Conservation (phyloP, 805 yeast genomes). For the Zygoascus tannicola region DNA sequence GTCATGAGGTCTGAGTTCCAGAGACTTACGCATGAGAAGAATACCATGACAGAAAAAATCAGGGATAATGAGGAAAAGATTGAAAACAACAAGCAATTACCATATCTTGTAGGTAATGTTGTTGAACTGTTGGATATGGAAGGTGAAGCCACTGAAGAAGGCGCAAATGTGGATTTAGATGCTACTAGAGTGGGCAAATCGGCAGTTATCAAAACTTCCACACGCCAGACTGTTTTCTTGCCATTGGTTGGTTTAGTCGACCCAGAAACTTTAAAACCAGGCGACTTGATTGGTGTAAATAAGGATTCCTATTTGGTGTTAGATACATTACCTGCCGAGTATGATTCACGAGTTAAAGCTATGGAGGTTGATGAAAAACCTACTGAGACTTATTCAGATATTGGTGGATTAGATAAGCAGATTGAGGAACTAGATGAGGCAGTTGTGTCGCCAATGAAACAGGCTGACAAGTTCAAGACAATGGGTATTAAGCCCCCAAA, state of each 20-base stretch:
- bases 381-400: slow-evolving; percentile 91
- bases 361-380: slow-evolving; percentile 99
- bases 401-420: slow-evolving; percentile 97
- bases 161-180: slow-evolving; percentile 90
- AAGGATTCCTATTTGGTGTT: slow-evolving; percentile 90
- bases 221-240: slow-evolving; percentile 92
- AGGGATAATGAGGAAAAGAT: slow-evolving; percentile 95
- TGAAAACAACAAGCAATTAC: slow-evolving; percentile 89
- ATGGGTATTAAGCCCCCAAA: slow-evolving; percentile 97
- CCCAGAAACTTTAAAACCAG: slow-evolving; percentile 87
- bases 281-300: slow-evolving; percentile 94
- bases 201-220: slow-evolving; percentile 96
- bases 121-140: slow-evolving; percentile 90
- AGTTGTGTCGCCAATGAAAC: slow-evolving; percentile 96
- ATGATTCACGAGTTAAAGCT: slow-evolving; percentile 95
- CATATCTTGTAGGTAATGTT: slow-evolving; percentile 92
- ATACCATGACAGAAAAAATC: slow-evolving; percentile 85
- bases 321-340: slow-evolving; percentile 94
- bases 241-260: slow-evolving; percentile 96
- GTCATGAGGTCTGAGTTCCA: slow-evolving; percentile 89
- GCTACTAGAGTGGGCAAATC: slow-evolving; percentile 88
- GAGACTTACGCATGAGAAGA: slow-evolving; percentile 83
- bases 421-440: slow-evolving; percentile 98
- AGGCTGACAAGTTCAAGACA: slow-evolving; percentile 88
- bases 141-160: slow-evolving; percentile 69